A percentile compares a stretch with the other conserved stretches of the same genome.
phyloP scores from a whole-genome alignment of 2,329 filamentous ascomycete species.

The Hirsutella minnesotensis region DNA sequence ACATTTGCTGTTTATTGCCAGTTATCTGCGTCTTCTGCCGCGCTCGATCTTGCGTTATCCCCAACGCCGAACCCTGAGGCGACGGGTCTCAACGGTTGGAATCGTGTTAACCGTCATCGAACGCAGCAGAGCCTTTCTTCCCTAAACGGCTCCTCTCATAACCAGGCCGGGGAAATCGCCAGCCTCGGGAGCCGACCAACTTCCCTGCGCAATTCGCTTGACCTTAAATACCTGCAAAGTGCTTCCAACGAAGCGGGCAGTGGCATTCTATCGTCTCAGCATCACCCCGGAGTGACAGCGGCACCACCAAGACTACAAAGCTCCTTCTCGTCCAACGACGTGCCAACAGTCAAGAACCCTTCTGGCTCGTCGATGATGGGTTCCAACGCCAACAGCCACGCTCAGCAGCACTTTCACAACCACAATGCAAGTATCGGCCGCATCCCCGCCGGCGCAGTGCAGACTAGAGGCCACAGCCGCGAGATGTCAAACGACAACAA shows the following conservation, averaged over 20 bases:
- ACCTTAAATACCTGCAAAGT: constrained; percentile 38
- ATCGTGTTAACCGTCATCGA: constrained; percentile 53
- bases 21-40: constrained; percentile 70
- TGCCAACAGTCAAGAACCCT: constrained; percentile 70
- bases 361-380: constrained; percentile 32
- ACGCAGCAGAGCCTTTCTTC: constrained; percentile 47
- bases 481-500: constrained; percentile 49
- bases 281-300: constrained; percentile 42
- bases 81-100: constrained; percentile 39
- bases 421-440: constrained; percentile 76
- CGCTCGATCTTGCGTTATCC: constrained; percentile 66
- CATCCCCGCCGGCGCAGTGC: constrained; percentile 55
- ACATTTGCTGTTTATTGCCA: constrained; percentile 29
- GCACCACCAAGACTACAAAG: constrained; percentile 63
- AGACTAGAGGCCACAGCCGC: constrained; percentile 55
- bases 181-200: constrained; percentile 35
- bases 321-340: constrained; percentile 82
- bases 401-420: constrained; percentile 56
- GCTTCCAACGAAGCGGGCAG: constrained; percentile 24
- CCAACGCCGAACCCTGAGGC: constrained; percentile 52
- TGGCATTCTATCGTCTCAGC: constrained; percentile 31
- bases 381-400: constrained; percentile 43
- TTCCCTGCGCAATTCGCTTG: constrained; percentile 47
- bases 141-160: constrained; percentile 27
- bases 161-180: constrained; percentile 31